Conservation (phyloP, 129 eudicot genomes). For the Tagetes erecta region DNA sequence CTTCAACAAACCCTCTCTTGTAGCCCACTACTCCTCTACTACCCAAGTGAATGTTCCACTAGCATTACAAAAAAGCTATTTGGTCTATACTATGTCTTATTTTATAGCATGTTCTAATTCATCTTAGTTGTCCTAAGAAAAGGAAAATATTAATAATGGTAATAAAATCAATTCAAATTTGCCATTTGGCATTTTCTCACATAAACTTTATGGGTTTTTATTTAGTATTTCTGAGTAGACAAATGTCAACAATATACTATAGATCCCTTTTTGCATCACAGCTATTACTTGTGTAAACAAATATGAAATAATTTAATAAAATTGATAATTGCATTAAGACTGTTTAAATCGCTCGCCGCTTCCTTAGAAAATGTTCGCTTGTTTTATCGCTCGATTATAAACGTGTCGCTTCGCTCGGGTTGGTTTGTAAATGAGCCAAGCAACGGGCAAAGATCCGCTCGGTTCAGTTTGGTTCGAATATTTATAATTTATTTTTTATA, state of each 20-base stretch:
- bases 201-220: conserved; percentile 6
- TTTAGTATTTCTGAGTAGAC: background rate
- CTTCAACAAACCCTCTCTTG: conserved; percentile 43
- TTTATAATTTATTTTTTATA: no score
- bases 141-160: conserved; percentile 1
- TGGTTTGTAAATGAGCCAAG: no score
- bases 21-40: conserved; percentile 42
- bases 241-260: conserved; percentile 10
- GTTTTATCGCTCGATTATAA: no score
- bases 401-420: no score
- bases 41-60: conserved; percentile 43
- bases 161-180: conserved; percentile 8
- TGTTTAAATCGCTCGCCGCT: no score
- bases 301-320: background rate
- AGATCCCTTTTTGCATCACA: conserved; percentile 11
- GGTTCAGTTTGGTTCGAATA: no score
- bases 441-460: no score
- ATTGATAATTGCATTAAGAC: background rate
- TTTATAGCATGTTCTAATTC: conserved; percentile 28
- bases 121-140: conserved; percentile 30
- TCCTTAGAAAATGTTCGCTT: no score
- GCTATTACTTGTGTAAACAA: background rate
- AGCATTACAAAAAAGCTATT: conserved; percentile 24
- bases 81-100: conserved; percentile 20
- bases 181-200: conserved; percentile 20